Percentiles rank a stretch among this genome's conserved stretches.
These are phyloP conservation scores for Diutina neorugosa DNA, from an alignment of 1,139 yeast genomes.

Conservation along the genomic window DNA sequence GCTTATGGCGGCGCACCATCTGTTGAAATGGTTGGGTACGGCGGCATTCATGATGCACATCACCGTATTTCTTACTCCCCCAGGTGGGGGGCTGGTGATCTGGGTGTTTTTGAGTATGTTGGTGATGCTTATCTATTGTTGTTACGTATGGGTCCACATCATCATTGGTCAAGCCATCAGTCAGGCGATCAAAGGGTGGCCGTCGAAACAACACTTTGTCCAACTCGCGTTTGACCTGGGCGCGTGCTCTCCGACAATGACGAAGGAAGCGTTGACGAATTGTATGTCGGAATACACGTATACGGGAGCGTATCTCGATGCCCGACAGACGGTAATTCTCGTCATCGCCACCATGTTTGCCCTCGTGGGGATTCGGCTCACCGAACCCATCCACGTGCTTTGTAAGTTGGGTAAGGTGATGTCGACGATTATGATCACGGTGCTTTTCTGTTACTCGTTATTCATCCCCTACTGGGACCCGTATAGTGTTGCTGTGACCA, in stretches of 20 bases:
- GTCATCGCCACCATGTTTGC: slow-evolving; percentile 17
- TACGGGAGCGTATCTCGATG: slow-evolving; percentile 19
- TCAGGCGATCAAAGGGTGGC: slow-evolving; percentile 15
- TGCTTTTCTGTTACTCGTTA: slow-evolving; percentile 14
- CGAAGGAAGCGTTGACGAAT: slow-evolving; percentile 6
- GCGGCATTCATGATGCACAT: background rate
- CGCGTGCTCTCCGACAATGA: slow-evolving; percentile 13
- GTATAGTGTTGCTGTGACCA: slow-evolving; percentile 10
- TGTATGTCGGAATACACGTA: slow-evolving; percentile 16
- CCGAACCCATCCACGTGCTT: slow-evolving; percentile 4
- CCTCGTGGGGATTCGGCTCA: slow-evolving; percentile 8
- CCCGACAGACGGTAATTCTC: slow-evolving; percentile 16
- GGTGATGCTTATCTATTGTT: slow-evolving; percentile 9
- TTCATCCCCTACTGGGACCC: slow-evolving; percentile 20
- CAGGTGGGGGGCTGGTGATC: background rate
- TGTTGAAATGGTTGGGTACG: background rate
- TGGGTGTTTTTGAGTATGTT: background rate
- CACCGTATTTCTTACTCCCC: background rate
- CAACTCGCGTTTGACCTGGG: slow-evolving; percentile 16
- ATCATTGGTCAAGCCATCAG: slow-evolving; percentile 17
- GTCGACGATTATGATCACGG: slow-evolving; percentile 11
- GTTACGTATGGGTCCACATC: slow-evolving; percentile 16
- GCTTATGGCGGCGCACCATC: background rate
- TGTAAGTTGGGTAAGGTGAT: slow-evolving; percentile 18
- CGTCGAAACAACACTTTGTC: slow-evolving; percentile 12